A percentile compares a stretch with the other conserved stretches of the same genome.
Evolutionary conservation across 2,329 filamentous ascomycete genomes (phyloP).

Genomic region (Alternaria tenuissima): DNA sequence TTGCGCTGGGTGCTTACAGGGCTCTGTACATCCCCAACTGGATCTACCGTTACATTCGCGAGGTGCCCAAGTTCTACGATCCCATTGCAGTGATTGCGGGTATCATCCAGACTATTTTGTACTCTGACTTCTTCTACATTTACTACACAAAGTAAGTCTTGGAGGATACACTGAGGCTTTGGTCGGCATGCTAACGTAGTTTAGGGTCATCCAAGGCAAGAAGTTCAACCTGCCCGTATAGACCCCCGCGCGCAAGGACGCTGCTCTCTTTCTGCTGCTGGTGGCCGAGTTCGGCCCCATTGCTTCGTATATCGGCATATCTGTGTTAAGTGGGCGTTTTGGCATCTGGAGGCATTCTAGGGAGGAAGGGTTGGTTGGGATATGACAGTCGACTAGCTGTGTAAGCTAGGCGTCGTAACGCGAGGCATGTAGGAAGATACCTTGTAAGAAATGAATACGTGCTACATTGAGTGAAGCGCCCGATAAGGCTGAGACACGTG

Average conservation of each 20-base stretch:
- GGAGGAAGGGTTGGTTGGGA: not conserved
- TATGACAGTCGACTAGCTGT: not conserved
- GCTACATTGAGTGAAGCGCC: not conserved
- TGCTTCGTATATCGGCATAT: conserved; percentile 14
- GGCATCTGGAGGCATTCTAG: conserved; percentile 2
- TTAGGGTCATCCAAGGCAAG: conserved; percentile 62
- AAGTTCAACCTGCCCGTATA: conserved; percentile 64
- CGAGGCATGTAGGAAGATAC: conserved; percentile 5
- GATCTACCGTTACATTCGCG: conserved; percentile 87
- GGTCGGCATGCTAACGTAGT: not conserved
- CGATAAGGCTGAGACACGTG: conserved; percentile 13
- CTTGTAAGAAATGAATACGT: conserved; percentile 1
- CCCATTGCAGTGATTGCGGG: conserved; percentile 89
- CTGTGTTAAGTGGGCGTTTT: conserved; percentile 15
- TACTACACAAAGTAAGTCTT: conserved; percentile 88
- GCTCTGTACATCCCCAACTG: conserved; percentile 98
- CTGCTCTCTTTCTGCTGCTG: conserved; percentile 12
- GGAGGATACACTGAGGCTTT: too few species aligned
- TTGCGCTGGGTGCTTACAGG: conserved; percentile 89
- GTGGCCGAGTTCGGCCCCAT: conserved; percentile 11
- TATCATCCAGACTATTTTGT: conserved; percentile 90
- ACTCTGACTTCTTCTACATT: conserved; percentile 99
- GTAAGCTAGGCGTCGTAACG: not conserved
- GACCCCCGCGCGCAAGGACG: conserved; percentile 5
- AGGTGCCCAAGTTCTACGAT: conserved; percentile 74